Percentiles rank a stretch among this genome's conserved stretches.
phyloP scores from a whole-genome alignment of 257 asterid species.

The Gentiana macrophylla region DNA sequence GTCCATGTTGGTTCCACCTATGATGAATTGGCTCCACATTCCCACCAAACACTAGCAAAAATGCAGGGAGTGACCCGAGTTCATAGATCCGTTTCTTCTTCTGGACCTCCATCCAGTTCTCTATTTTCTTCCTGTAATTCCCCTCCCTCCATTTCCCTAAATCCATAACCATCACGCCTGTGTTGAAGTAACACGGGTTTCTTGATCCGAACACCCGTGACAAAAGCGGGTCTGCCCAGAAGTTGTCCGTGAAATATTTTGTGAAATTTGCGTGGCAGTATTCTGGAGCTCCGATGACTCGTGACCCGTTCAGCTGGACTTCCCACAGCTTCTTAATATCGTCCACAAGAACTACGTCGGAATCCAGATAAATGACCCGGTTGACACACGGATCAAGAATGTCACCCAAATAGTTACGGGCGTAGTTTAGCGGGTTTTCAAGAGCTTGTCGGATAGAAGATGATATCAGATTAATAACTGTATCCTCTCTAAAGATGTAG shows the following conservation, averaged over 20 bases:
- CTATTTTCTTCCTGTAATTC: slow-evolving; percentile 34
- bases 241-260: slow-evolving; percentile 40
- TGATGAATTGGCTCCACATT: slow-evolving; percentile 60
- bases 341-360: slow-evolving; percentile 54
- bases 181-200: slow-evolving; percentile 64
- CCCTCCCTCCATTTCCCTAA: slow-evolving; percentile 62
- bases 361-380: slow-evolving; percentile 63
- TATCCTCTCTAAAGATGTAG: slow-evolving; percentile 57
- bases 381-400: slow-evolving; percentile 53
- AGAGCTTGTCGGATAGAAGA: slow-evolving; percentile 54
- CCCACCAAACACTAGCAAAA: slow-evolving; percentile 54
- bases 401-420: slow-evolving; percentile 64
- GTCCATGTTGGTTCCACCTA: slow-evolving; percentile 75
- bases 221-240: slow-evolving; percentile 61
- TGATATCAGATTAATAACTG: slow-evolving; percentile 51
- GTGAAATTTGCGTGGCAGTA: slow-evolving; percentile 74
- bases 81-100: slow-evolving; percentile 49
- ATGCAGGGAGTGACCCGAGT: slow-evolving; percentile 70
- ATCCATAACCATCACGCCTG: slow-evolving; percentile 79
- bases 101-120: slow-evolving; percentile 76
- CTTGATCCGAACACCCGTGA: slow-evolving; percentile 31
- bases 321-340: slow-evolving; percentile 51
- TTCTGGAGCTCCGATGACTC: slow-evolving; percentile 57
- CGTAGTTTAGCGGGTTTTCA: slow-evolving; percentile 72
- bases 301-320: slow-evolving; percentile 16